A percentile compares a stretch with the other conserved stretches of the same genome.
Evolutionary conservation across 2,329 filamentous ascomycete species (phyloP).

Genomic region (Tricladium varicosporioides): DNA sequence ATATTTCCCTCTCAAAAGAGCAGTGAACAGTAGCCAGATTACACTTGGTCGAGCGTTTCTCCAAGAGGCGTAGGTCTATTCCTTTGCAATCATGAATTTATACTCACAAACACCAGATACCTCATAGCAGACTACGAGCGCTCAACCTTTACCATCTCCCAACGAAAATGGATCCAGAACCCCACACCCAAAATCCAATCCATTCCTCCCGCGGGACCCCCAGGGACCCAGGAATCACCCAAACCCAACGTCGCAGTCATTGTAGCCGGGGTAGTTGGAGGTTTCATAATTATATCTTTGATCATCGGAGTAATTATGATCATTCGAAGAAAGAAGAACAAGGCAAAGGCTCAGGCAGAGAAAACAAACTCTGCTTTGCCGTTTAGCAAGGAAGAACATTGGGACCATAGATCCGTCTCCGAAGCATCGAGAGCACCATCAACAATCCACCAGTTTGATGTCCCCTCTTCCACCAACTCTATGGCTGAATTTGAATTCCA

Average conservation of each 20-base stretch:
- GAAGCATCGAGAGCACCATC: background rate
- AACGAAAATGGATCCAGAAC: conserved; percentile 24
- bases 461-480: background rate
- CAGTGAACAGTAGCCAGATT: conserved; percentile 34
- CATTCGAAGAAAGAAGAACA: background rate
- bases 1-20: conserved; percentile 40
- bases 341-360: background rate
- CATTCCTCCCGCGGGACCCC: conserved; percentile 9
- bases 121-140: conserved; percentile 41
- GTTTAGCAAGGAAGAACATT: background rate
- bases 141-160: conserved; percentile 38
- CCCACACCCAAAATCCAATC: conserved; percentile 16
- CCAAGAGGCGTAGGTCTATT: conserved; percentile 34
- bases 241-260: conserved; percentile 7
- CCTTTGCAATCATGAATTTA: background rate
- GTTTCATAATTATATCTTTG: background rate
- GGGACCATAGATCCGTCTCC: background rate
- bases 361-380: background rate
- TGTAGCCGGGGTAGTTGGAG: conserved; percentile 11
- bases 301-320: background rate
- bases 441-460: background rate
- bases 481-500: background rate
- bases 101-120: conserved; percentile 17
- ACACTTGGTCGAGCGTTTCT: conserved; percentile 40
- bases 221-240: too few relatives aligned